Conservation (phyloP, 129 eudicot species). For the Sambucus nigra region DNA sequence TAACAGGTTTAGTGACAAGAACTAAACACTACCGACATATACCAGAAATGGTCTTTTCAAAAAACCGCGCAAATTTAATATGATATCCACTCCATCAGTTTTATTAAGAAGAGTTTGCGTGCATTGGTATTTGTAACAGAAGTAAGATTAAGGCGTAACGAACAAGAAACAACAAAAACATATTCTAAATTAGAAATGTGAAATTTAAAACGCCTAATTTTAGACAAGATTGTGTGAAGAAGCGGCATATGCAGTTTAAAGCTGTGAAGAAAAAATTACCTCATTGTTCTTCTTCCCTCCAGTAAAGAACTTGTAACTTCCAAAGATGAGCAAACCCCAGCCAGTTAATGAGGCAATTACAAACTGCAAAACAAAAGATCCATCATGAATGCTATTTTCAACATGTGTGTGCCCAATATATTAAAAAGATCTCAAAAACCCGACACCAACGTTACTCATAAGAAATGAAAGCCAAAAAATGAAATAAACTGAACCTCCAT, state of each 20-base stretch:
- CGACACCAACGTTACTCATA: not conserved
- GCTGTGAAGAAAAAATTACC: not conserved
- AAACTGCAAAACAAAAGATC: conserved; percentile 12
- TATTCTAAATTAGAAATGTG: not conserved
- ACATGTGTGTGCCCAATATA: no score
- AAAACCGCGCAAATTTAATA: no score
- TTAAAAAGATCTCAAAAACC: not conserved
- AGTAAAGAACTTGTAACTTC: conserved; percentile 21
- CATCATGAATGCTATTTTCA: not conserved
- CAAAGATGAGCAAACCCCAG: conserved; percentile 21
- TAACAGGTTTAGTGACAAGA: no score
- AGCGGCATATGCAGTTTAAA: not conserved
- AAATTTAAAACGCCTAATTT: no score
- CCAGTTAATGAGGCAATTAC: conserved; percentile 22
- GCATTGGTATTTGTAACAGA: not conserved
- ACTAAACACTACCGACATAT: no score
- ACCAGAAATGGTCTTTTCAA: no score
- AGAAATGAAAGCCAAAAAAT: not conserved
- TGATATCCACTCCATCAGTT: not conserved
- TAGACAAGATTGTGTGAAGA: not conserved
- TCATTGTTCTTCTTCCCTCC: conserved; percentile 13
- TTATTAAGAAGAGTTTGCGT: not conserved
- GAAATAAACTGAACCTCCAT: not conserved
- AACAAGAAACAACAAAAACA: not conserved
- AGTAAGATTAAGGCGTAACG: not conserved